Conservation (phyloP, 352 stramenopile species). For the Thraustochytrium sp. region DNA sequence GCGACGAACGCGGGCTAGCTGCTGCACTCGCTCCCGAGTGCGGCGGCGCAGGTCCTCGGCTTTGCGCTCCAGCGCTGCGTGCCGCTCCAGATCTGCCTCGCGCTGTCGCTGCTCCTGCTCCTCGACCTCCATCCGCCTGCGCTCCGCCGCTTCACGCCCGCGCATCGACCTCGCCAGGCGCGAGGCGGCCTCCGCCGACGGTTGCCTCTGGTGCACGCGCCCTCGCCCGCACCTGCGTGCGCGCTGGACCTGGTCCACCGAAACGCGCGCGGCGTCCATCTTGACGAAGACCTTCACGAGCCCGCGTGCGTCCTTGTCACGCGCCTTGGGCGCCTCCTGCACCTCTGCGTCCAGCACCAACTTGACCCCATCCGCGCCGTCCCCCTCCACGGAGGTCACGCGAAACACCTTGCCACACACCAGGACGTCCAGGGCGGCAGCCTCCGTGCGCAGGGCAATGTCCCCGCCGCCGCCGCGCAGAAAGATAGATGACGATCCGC, state of each 20-base stretch:
- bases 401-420: not conserved
- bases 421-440: not conserved
- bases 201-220: too few relatives aligned
- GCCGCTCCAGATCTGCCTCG: not conserved
- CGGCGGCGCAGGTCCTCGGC: not conserved
- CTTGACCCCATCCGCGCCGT: not conserved
- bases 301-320: not conserved
- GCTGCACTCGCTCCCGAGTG: not conserved
- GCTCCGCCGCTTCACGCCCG: not conserved
- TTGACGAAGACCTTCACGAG: not conserved
- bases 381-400: not conserved
- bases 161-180: not conserved
- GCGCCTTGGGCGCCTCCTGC: not conserved
- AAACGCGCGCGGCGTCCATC: not conserved
- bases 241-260: not conserved
- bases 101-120: not conserved
- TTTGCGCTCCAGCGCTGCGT: not conserved
- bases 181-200: too few relatives aligned
- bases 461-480: not conserved
- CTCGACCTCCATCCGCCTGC: conserved; percentile 1
- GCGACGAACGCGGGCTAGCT: not conserved
- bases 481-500: not conserved
- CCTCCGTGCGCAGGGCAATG: not conserved
- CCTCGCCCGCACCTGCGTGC: not conserved
- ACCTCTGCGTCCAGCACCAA: not conserved